phyloP scores from a whole-genome alignment of 2,329 filamentous ascomycete genomes.

The Madurella fahalii region DNA sequence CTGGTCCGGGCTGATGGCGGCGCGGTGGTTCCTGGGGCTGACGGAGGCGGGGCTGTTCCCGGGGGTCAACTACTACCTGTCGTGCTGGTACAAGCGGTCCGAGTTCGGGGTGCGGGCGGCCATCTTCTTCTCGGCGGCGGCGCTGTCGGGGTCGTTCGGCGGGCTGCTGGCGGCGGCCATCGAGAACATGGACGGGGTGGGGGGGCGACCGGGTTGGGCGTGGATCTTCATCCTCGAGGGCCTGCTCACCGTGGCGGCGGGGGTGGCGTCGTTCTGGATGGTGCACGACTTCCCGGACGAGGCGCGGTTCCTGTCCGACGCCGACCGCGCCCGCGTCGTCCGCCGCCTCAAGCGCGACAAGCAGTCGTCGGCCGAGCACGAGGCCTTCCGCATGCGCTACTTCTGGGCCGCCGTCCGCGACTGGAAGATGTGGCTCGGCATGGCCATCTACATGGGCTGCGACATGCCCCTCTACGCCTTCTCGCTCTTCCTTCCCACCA shows the following conservation, averaged over 20 bases:
- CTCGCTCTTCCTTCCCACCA: conserved; percentile 55
- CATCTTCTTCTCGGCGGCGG: conserved; percentile 76
- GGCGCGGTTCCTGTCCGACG: conserved; percentile 62
- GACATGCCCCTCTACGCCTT: conserved; percentile 48
- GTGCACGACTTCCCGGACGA: conserved; percentile 76
- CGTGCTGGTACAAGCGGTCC: conserved; percentile 72
- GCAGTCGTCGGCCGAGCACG: conserved; percentile 63
- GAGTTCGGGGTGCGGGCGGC: conserved; percentile 71
- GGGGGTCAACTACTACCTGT: conserved; percentile 64
- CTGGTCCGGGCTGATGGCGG: conserved; percentile 62
- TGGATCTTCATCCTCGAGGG: conserved; percentile 67
- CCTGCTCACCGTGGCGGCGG: conserved; percentile 62
- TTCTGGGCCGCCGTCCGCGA: conserved; percentile 67
- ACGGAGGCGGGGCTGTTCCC: conserved; percentile 74
- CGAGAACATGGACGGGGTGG: conserved; percentile 59
- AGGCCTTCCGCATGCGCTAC: conserved; percentile 67
- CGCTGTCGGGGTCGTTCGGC: conserved; percentile 69
- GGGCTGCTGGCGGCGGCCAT: conserved; percentile 67
- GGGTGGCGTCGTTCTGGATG: conserved; percentile 63
- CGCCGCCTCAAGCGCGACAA: conserved; percentile 63
- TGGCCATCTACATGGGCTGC: conserved; percentile 47
- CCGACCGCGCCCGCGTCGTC: conserved; percentile 64
- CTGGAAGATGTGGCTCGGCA: conserved; percentile 65
- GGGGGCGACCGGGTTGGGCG: conserved; percentile 50
- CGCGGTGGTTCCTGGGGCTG: conserved; percentile 67